Conservation (phyloP, 2,329 filamentous ascomycete species). For the Hymenoscyphus infarciens region DNA sequence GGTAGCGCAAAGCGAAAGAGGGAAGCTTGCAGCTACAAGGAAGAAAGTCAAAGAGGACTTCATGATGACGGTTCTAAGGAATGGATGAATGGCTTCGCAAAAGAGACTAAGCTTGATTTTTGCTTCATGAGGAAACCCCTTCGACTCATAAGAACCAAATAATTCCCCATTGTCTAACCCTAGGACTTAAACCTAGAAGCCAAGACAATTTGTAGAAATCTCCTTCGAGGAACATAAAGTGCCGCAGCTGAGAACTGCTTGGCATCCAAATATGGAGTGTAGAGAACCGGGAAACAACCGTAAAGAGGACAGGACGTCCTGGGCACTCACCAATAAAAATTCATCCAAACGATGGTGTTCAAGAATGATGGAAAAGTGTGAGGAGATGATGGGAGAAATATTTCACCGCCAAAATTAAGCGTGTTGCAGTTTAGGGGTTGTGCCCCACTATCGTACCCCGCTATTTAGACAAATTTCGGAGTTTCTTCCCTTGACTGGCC, state of each 20-base stretch:
- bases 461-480: background rate
- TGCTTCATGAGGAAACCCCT: background rate
- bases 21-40: background rate
- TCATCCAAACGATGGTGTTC: background rate
- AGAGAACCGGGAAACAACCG: background rate
- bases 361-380: background rate
- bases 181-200: background rate
- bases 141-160: background rate
- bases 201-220: background rate
- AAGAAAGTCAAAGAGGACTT: background rate
- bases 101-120: background rate
- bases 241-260: background rate
- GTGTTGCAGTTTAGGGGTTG: background rate
- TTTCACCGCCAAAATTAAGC: slow-evolving; percentile 3
- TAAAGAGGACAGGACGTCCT: background rate
- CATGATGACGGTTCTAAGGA: background rate
- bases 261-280: background rate
- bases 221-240: slow-evolving; percentile 4
- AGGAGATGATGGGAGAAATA: background rate
- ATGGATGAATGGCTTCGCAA: background rate
- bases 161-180: background rate
- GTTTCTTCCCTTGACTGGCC: background rate
- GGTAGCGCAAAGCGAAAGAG: slow-evolving; percentile 8
- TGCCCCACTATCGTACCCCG: background rate
- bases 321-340: background rate